Evolutionary conservation across 768 basidiomycete species (phyloP).

Genomic region (Rhizopogon salebrosus): DNA sequence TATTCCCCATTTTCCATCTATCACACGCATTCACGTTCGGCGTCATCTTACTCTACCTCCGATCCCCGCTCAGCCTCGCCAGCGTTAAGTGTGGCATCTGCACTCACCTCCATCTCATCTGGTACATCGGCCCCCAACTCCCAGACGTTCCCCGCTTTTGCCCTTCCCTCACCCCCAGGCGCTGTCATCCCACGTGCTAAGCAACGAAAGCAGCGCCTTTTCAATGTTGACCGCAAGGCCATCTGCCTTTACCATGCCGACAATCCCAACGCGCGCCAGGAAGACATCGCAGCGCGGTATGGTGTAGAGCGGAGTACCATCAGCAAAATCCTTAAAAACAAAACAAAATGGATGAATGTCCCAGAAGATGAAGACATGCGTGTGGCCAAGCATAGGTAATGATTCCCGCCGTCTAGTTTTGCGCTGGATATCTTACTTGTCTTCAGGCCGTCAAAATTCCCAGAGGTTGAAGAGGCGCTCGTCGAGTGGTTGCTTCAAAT

Average conservation of each 20-base stretch:
- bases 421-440: slow-evolving; percentile 8
- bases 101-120: slow-evolving; percentile 48
- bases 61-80: slow-evolving; percentile 58
- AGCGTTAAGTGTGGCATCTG: slow-evolving; percentile 51
- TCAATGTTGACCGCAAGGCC: slow-evolving; percentile 65
- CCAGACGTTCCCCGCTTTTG: slow-evolving; percentile 24
- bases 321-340: slow-evolving; percentile 85
- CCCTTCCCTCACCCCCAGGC: slow-evolving; percentile 24
- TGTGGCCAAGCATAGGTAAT: slow-evolving; percentile 67
- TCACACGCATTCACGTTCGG: slow-evolving; percentile 42
- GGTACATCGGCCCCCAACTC: slow-evolving; percentile 26
- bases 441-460: slow-evolving; percentile 73
- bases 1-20: slow-evolving; percentile 41
- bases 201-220: slow-evolving; percentile 69
- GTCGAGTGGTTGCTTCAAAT: slow-evolving; percentile 55
- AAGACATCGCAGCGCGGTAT: slow-evolving; percentile 74
- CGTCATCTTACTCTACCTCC: slow-evolving; percentile 37
- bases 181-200: slow-evolving; percentile 35
- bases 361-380: slow-evolving; percentile 52
- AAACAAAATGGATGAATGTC: slow-evolving; percentile 75
- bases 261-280: slow-evolving; percentile 69
- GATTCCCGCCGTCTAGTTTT: slow-evolving; percentile 8
- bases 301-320: slow-evolving; percentile 90
- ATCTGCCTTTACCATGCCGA: slow-evolving; percentile 67
- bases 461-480: slow-evolving; percentile 66